phyloP scores from a whole-genome alignment of 805 yeast species.

The Hanseniaspora hatyaiensis region DNA sequence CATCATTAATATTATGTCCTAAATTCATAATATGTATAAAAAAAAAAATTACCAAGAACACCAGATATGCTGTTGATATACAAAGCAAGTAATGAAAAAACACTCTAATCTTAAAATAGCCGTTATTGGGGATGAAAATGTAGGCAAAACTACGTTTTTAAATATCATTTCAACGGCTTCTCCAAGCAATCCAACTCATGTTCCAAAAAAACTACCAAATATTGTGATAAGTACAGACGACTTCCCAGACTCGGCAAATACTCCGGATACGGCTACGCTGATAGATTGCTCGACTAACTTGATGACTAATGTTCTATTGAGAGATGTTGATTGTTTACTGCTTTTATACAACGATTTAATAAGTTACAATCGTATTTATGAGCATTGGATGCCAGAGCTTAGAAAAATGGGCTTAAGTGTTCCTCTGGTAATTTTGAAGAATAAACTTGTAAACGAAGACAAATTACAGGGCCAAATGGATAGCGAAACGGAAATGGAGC shows the following conservation, averaged over 20 bases:
- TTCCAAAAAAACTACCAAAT: conserved; percentile 24
- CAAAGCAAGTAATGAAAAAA: not conserved
- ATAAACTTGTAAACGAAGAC: conserved; percentile 46
- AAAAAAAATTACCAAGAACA: too few species aligned
- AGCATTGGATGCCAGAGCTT: conserved; percentile 90
- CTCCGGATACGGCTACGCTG: conserved; percentile 56
- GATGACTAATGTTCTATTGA: conserved; percentile 55
- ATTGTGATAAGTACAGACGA: conserved; percentile 55
- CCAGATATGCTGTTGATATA: too few species aligned
- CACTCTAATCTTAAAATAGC: conserved; percentile 44
- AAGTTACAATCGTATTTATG: conserved; percentile 80
- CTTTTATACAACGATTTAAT: conserved; percentile 89
- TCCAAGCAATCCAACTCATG: conserved; percentile 39
- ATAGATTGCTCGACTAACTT: conserved; percentile 69
- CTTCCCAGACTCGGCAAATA: conserved; percentile 45
- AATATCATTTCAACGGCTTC: conserved; percentile 42
- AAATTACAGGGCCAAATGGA: not conserved
- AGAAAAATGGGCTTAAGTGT: conserved; percentile 86
- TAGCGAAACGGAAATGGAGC: conserved; percentile 11
- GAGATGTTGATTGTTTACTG: conserved; percentile 85
- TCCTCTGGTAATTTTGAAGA: conserved; percentile 85
- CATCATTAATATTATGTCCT: too few species aligned
- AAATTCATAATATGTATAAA: too few species aligned
- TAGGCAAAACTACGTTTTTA: conserved; percentile 71
- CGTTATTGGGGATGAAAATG: conserved; percentile 81